Evolutionary conservation across 202 grass and related monocot species (phyloP).

Genomic region (Schoenoplectus tabernaemontani): DNA sequence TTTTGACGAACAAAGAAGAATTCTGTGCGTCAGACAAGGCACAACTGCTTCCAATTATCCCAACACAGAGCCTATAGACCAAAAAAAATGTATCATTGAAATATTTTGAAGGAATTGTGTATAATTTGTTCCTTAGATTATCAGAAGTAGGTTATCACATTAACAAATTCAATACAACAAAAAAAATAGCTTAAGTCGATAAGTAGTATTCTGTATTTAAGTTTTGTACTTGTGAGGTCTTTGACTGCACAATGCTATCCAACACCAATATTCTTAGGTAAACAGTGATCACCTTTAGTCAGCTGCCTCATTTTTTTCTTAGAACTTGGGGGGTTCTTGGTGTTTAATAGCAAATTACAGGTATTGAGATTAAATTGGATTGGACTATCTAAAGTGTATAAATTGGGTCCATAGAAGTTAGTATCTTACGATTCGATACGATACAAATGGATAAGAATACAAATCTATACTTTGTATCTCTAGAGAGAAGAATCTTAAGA

Average conservation of each 20-base stretch:
- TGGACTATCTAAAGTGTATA: background rate
- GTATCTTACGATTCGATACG: too few relatives aligned
- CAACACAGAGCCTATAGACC: constrained; percentile 68
- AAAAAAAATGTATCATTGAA: constrained; percentile 13
- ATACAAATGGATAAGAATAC: too few relatives aligned
- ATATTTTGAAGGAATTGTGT: background rate
- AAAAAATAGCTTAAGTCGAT: background rate
- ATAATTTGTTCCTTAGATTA: background rate
- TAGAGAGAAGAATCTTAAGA: too few relatives aligned
- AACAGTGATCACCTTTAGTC: background rate
- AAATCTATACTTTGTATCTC: too few relatives aligned
- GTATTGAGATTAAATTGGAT: background rate
- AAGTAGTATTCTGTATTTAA: background rate
- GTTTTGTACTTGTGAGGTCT: background rate
- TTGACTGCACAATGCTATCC: background rate
- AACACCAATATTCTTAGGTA: background rate
- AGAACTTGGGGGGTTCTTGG: background rate
- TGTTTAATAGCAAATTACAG: background rate
- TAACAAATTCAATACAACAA: background rate
- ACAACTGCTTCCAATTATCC: constrained; percentile 96
- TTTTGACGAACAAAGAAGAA: constrained; percentile 92
- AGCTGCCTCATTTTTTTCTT: background rate
- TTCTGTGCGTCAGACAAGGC: constrained; percentile 95
- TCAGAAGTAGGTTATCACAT: background rate
- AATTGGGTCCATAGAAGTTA: too few relatives aligned